A percentile compares a stretch with the other conserved stretches of the same genome.
phyloP scores from a whole-genome alignment of 257 asterid species.

The Primulina tabacum region DNA sequence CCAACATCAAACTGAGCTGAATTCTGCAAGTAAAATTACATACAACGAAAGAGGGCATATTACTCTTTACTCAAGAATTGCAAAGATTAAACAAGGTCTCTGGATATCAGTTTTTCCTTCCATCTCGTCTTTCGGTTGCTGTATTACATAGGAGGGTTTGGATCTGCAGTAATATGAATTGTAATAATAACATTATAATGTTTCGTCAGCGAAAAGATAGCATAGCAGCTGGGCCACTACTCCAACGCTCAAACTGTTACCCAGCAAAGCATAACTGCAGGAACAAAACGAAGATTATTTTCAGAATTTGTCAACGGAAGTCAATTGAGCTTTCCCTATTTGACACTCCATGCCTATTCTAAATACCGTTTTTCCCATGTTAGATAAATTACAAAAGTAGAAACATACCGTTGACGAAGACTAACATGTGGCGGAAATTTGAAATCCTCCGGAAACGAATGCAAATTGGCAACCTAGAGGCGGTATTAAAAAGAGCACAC shows the following conservation, averaged over 20 bases:
- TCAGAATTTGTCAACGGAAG: neutral
- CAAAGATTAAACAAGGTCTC: neutral
- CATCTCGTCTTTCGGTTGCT: neutral
- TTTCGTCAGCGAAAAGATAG: constrained; percentile 47
- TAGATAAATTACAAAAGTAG: constrained; percentile 12
- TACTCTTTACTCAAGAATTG: neutral
- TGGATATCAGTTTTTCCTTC: neutral
- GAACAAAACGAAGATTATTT: neutral
- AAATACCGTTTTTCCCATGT: constrained; percentile 14
- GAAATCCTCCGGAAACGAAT: constrained; percentile 76
- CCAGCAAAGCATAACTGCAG: constrained; percentile 86
- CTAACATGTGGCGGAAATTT: constrained; percentile 68
- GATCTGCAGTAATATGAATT: neutral
- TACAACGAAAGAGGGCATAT: neutral
- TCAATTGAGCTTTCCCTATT: neutral
- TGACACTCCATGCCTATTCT: neutral
- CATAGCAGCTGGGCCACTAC: constrained; percentile 66
- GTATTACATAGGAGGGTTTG: neutral
- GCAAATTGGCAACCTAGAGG: constrained; percentile 80
- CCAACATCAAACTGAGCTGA: neutral
- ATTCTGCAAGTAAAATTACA: neutral
- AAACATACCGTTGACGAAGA: constrained; percentile 79
- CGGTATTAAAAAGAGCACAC: constrained; percentile 11
- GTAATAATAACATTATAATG: constrained; percentile 12
- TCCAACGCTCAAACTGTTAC: constrained; percentile 83